Conservation (phyloP, 108 stramenopile genomes). For the Fistulifera pelliculosa region DNA sequence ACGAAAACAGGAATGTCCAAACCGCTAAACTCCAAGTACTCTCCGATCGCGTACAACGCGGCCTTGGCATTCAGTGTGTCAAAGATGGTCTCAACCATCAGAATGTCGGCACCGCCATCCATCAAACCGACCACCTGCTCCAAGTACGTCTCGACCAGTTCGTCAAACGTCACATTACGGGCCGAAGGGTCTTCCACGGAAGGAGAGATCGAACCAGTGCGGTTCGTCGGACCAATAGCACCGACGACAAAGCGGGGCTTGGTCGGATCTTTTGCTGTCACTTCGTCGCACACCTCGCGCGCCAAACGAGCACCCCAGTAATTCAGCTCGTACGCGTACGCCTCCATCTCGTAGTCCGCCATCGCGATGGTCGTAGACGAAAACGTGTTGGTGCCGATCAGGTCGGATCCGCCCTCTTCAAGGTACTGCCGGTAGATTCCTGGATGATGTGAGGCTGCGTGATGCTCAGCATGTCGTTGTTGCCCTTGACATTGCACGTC, state of each 20-base stretch:
- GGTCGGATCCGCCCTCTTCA: constrained; percentile 78
- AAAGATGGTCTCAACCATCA: constrained; percentile 96
- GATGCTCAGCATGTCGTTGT: constrained; percentile 93
- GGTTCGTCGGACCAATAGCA: constrained; percentile 92
- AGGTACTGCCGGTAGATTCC: constrained; percentile 86
- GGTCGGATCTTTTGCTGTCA: constrained; percentile 82
- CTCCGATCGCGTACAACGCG: constrained; percentile 83
- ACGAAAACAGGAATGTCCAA: constrained; percentile 91
- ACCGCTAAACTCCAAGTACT: constrained; percentile 79
- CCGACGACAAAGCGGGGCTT: constrained; percentile 94
- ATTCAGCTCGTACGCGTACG: constrained; percentile 87
- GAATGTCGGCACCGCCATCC: constrained; percentile 89
- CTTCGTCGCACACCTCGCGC: constrained; percentile 89
- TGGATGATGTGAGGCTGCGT: constrained; percentile 89
- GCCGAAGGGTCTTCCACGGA: constrained; percentile 86
- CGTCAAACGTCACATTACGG: constrained; percentile 94
- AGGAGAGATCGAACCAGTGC: constrained; percentile 92
- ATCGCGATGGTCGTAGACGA: constrained; percentile 92
- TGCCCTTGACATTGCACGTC: constrained; percentile 84
- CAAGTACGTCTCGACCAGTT: constrained; percentile 92
- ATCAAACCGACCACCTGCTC: constrained; percentile 85
- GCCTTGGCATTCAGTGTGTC: constrained; percentile 97
- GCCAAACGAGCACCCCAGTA: constrained; percentile 82
- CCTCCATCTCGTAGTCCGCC: constrained; percentile 95
- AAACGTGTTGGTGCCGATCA: constrained; percentile 97